Conservation (phyloP, 2,329 filamentous ascomycete genomes). For the Pseudogymnoascus sp. region DNA sequence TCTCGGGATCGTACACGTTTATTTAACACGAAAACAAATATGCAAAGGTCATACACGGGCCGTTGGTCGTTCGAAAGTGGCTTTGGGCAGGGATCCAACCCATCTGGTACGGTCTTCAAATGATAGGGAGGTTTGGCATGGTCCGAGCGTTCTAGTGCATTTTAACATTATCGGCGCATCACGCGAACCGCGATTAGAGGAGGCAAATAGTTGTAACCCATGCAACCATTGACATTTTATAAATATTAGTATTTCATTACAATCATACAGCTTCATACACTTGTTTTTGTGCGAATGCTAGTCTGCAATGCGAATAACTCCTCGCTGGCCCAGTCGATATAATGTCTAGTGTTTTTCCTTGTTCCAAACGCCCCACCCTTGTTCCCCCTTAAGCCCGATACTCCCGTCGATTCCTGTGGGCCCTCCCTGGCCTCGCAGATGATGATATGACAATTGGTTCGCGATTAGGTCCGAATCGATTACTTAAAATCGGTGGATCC, state of each 20-base stretch:
- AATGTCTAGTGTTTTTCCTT: not conserved
- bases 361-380: not conserved
- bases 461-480: not conserved
- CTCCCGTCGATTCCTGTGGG: constrained; percentile 9
- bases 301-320: not conserved
- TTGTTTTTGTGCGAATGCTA: not conserved
- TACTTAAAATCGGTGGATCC: constrained; percentile 8
- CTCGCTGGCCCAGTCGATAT: not conserved
- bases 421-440: not conserved
- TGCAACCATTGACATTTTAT: not conserved
- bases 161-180: not conserved
- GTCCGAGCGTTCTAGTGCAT: constrained; percentile 2
- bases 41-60: constrained; percentile 5
- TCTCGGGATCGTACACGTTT: not conserved
- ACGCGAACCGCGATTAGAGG: not conserved
- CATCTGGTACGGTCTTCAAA: not conserved
- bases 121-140: constrained; percentile 4
- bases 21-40: not conserved
- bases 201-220: not conserved
- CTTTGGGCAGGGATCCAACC: constrained; percentile 5
- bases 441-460: constrained; percentile 4
- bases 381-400: not conserved
- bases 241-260: constrained; percentile 1
- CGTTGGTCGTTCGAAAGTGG: constrained; percentile 1
- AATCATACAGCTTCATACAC: constrained; percentile 1